Evolutionary conservation across 192 early-diverging fungal species (phyloP).

Genomic region (Thamnidium elegans): DNA sequence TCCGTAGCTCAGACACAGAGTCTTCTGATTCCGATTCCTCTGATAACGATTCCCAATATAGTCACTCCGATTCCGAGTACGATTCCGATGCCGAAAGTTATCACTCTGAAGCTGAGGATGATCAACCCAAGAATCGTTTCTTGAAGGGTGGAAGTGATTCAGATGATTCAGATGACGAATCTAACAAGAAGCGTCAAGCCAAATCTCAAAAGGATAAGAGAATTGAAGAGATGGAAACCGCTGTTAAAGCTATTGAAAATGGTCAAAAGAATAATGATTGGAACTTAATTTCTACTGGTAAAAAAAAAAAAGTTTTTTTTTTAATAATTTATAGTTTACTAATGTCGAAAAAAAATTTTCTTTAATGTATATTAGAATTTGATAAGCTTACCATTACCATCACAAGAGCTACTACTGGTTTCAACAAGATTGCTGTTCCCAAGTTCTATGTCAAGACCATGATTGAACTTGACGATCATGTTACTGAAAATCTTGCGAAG

Average conservation of each 20-base stretch:
- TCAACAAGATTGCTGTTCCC: conserved; percentile 49
- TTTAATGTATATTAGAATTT: conserved; percentile 63
- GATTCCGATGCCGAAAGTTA: conserved; percentile 19
- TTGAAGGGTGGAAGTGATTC: conserved; percentile 43
- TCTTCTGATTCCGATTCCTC: conserved; percentile 59
- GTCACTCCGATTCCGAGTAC: conserved; percentile 12
- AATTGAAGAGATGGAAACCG: conserved; percentile 73
- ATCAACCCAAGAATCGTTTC: conserved; percentile 34
- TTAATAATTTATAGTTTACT: not conserved
- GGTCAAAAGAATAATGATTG: conserved; percentile 88
- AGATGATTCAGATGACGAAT: conserved; percentile 53
- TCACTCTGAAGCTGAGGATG: conserved; percentile 41
- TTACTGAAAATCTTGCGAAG: conserved; percentile 56
- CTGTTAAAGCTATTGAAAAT: conserved; percentile 66
- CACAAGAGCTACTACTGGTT: conserved; percentile 58
- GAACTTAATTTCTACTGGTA: conserved; percentile 77
- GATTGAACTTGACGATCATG: conserved; percentile 72
- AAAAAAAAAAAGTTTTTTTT: conserved; percentile 18
- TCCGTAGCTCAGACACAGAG: conserved; percentile 68
- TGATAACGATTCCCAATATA: conserved; percentile 47
- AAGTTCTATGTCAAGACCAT: conserved; percentile 77
- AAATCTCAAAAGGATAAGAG: conserved; percentile 86
- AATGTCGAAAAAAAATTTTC: not conserved
- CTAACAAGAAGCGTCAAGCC: conserved; percentile 71
- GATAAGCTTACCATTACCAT: conserved; percentile 76